Percentiles rank a stretch among this genome's conserved stretches.
Evolutionary conservation across 2,329 filamentous ascomycete genomes (phyloP).

Genomic region (Xylogone sp.): DNA sequence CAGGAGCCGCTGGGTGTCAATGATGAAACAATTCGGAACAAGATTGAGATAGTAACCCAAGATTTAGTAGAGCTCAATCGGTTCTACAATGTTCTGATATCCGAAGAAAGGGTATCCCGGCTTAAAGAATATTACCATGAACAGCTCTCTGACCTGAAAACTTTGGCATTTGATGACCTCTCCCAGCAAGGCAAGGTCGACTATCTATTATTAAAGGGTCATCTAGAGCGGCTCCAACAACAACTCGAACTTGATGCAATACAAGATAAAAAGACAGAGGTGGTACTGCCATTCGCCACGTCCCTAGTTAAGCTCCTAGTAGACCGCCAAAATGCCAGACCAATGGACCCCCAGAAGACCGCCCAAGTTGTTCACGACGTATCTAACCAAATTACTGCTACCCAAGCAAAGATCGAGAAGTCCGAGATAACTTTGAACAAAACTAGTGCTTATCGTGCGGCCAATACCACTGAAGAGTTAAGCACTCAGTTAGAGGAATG

Average conservation of each 20-base stretch:
- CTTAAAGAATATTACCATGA: constrained; percentile 37
- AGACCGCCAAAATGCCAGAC: constrained; percentile 39
- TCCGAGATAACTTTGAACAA: constrained; percentile 32
- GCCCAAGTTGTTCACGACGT: constrained; percentile 39
- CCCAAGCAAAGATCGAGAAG: constrained; percentile 31
- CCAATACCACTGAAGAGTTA: constrained; percentile 38
- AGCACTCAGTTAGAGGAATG: constrained; percentile 40
- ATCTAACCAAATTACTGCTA: constrained; percentile 27
- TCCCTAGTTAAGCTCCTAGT: constrained; percentile 43
- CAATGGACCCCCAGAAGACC: constrained; percentile 37
- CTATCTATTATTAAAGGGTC: constrained; percentile 46
- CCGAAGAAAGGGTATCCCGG: constrained; percentile 34
- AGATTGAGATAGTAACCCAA: constrained; percentile 38
- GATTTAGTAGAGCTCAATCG: constrained; percentile 43
- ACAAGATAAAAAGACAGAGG: constrained; percentile 32
- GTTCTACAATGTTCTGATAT: constrained; percentile 47
- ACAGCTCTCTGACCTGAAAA: constrained; percentile 35
- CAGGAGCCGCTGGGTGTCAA: neutral
- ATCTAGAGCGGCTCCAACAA: constrained; percentile 29
- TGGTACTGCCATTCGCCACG: constrained; percentile 41
- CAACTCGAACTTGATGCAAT: constrained; percentile 36
- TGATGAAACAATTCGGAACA: constrained; percentile 34
- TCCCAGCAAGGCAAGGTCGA: constrained; percentile 44
- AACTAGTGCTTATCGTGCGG: constrained; percentile 43
- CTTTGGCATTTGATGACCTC: constrained; percentile 32